A percentile compares a stretch with the other conserved stretches of the same genome.
These are phyloP conservation scores for Penicillium riverlandense DNA, from an alignment of 495 filamentous ascomycete genomes.

Conservation along the genomic window DNA sequence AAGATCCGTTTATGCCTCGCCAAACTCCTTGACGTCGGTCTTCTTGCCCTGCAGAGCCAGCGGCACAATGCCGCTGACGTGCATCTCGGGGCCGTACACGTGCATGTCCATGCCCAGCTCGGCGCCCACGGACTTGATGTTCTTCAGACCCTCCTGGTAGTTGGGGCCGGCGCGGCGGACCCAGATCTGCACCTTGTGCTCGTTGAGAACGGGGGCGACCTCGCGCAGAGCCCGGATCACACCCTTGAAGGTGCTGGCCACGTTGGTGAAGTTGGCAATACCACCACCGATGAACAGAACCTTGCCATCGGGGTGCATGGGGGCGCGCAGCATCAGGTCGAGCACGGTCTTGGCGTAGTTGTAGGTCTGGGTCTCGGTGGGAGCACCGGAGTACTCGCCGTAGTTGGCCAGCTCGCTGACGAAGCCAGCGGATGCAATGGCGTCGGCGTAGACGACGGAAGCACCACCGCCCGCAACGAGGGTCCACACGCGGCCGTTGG, in stretches of 20 bases:
- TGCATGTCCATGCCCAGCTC: conserved; percentile 92
- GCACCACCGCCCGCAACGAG: conserved; percentile 98
- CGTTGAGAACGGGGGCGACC: conserved; percentile 73
- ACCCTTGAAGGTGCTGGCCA: conserved; percentile 98
- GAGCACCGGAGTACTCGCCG: conserved; percentile 98
- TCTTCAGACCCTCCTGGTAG: conserved; percentile 99
- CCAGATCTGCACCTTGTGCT: conserved; percentile 99
- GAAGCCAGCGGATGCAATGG: conserved; percentile 94
- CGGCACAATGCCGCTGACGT: conserved; percentile 64
- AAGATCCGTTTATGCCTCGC: conserved; percentile 26
- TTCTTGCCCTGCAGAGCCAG: conserved; percentile 58
- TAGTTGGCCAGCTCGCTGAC: conserved; percentile 98
- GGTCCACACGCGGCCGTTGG: conserved; percentile 90
- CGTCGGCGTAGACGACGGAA: conserved; percentile 97
- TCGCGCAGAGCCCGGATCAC: conserved; percentile 96
- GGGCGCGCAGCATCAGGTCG: conserved; percentile 94
- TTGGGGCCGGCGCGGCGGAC: conserved; percentile 98
- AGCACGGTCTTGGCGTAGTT: conserved; percentile 96
- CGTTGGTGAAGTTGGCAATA: conserved; percentile 99
- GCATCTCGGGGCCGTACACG: conserved; percentile 97
- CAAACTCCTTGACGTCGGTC: conserved; percentile 44
- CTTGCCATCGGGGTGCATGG: conserved; percentile 82
- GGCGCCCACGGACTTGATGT: conserved; percentile 93
- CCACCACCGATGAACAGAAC: conserved; percentile 98
- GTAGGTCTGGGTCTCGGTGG: conserved; percentile 96